Conservation (phyloP, 352 stramenopile species). For the Globisporangium camurandrum region DNA sequence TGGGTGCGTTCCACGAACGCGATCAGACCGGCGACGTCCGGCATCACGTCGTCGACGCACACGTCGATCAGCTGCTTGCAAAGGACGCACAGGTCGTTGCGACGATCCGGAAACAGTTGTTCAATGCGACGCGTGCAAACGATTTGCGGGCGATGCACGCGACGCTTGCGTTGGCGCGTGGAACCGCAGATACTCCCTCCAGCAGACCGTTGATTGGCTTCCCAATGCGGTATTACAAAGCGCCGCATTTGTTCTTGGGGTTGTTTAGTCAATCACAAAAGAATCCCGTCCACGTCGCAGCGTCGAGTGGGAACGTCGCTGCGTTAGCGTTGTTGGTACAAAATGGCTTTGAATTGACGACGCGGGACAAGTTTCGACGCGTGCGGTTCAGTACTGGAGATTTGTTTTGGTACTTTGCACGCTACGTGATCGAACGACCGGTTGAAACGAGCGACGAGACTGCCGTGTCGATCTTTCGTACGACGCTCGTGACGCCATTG, state of each 20-base stretch:
- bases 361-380: slow-evolving; percentile 71
- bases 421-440: slow-evolving; percentile 55
- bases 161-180: slow-evolving; percentile 47
- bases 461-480: slow-evolving; percentile 72
- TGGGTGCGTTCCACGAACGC: slow-evolving; percentile 74
- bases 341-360: slow-evolving; percentile 50
- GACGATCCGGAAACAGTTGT: slow-evolving; percentile 57
- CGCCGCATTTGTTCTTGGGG: slow-evolving; percentile 39
- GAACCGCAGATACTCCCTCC: too few relatives aligned
- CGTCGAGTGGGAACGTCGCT: slow-evolving; percentile 62
- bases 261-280: slow-evolving; percentile 63
- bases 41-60: slow-evolving; percentile 47
- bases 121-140: slow-evolving; percentile 58
- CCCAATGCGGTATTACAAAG: slow-evolving; percentile 41
- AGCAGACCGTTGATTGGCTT: slow-evolving; percentile 42
- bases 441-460: slow-evolving; percentile 47
- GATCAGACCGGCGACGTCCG: slow-evolving; percentile 71
- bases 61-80: slow-evolving; percentile 49
- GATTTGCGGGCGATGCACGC: slow-evolving; percentile 58
- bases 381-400: slow-evolving; percentile 77
- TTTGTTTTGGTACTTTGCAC: slow-evolving; percentile 75
- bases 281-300: slow-evolving; percentile 74
- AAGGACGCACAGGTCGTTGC: slow-evolving; percentile 44
- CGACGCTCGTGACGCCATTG: slow-evolving; percentile 72
- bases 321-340: slow-evolving; percentile 49